Conservation (phyloP, 805 yeast species). For the Myxozyma vanderwaltii region DNA sequence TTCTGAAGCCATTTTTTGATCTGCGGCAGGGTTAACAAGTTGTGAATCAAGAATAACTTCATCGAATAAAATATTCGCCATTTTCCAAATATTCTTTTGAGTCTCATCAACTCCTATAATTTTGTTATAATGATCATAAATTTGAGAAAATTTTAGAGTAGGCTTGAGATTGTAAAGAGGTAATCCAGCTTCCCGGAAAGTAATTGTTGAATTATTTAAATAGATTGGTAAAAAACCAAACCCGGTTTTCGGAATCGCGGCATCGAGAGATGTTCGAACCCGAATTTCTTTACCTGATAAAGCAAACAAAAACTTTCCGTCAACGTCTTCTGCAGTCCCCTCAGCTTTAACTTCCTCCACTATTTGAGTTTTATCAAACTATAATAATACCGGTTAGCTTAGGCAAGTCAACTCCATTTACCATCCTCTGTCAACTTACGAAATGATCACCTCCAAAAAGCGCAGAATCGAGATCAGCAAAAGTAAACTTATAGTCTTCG, state of each 20-base stretch:
- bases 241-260: conserved; percentile 1
- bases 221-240: conserved; percentile 16
- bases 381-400: background rate
- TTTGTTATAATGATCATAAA: conserved; percentile 6
- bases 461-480: conserved; percentile 50
- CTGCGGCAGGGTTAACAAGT: conserved; percentile 16
- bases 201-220: conserved; percentile 3
- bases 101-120: background rate
- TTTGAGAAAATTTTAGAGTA: conserved; percentile 1
- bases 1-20: conserved; percentile 23
- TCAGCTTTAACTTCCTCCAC: conserved; percentile 2
- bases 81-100: conserved; percentile 48
- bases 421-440: too few species aligned
- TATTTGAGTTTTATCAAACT: conserved; percentile 3
- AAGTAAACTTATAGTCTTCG: conserved; percentile 36
- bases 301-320: background rate
- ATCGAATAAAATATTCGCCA: conserved; percentile 67
- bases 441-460: conserved; percentile 47
- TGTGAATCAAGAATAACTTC: conserved; percentile 33
- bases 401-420: too few species aligned
- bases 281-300: conserved; percentile 1
- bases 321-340: background rate
- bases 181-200: conserved; percentile 13
- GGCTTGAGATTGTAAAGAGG: conserved; percentile 13
- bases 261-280: background rate